phyloP scores from a whole-genome alignment of 441 rosid genomes.

The Aleurites moluccanus region DNA sequence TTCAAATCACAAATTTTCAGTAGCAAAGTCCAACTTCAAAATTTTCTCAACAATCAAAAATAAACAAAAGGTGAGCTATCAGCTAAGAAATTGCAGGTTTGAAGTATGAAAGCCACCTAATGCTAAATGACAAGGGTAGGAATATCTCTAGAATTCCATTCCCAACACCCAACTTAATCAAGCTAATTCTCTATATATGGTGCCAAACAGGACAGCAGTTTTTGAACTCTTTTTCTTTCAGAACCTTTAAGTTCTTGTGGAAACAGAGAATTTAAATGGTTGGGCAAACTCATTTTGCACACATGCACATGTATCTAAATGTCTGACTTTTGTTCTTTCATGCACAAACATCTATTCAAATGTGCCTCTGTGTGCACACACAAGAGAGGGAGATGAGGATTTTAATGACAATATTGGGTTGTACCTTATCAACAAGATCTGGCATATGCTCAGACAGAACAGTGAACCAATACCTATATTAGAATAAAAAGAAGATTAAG shows the following conservation, averaged over 20 bases:
- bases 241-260: neutral
- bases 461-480: constrained; percentile 89
- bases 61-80: neutral
- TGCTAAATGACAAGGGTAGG: neutral
- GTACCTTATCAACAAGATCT: constrained; percentile 94
- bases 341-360: neutral
- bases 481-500: constrained; percentile 26
- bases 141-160: neutral
- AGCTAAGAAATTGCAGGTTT: neutral
- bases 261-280: neutral
- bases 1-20: neutral
- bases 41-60: constrained; percentile 3
- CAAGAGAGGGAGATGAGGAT: neutral
- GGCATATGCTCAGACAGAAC: constrained; percentile 89
- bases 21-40: constrained; percentile 8
- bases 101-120: neutral
- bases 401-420: constrained; percentile 9
- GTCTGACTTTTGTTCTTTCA: neutral
- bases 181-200: neutral
- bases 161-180: neutral
- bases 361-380: neutral
- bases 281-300: neutral
- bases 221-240: neutral
- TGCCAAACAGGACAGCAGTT: neutral
- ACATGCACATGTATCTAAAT: neutral